Percentiles rank a stretch among this genome's conserved stretches.
Evolutionary conservation across 2,329 filamentous ascomycete genomes (phyloP).

Genomic region (Cladosporium sp.): DNA sequence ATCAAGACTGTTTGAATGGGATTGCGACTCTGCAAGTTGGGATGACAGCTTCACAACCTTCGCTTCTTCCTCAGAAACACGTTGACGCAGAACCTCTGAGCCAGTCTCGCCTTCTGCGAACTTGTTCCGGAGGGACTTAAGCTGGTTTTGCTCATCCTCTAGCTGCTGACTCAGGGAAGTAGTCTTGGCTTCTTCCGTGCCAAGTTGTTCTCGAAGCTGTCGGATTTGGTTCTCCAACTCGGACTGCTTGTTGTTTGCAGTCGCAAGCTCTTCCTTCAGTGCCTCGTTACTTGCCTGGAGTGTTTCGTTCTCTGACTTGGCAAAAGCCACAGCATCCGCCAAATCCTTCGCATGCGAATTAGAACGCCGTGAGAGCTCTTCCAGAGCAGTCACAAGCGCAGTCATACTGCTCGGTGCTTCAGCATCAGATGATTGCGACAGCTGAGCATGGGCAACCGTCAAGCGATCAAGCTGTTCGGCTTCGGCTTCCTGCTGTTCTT

Average conservation of each 20-base stretch:
- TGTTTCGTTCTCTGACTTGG: slow-evolving; percentile 43
- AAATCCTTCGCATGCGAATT: slow-evolving; percentile 42
- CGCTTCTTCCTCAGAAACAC: slow-evolving; percentile 69
- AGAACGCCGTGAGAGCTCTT: slow-evolving; percentile 40
- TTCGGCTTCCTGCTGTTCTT: slow-evolving; percentile 45
- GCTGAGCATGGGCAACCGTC: slow-evolving; percentile 34
- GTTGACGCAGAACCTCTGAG: slow-evolving; percentile 70
- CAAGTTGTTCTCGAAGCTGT: slow-evolving; percentile 39
- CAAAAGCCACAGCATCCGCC: slow-evolving; percentile 42
- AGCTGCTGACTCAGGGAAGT: slow-evolving; percentile 47
- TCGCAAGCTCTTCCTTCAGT: slow-evolving; percentile 32
- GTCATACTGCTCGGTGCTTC: slow-evolving; percentile 34
- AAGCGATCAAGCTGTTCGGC: slow-evolving; percentile 29
- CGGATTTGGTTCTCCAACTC: slow-evolving; percentile 35
- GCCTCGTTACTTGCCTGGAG: slow-evolving; percentile 36
- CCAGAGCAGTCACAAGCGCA: slow-evolving; percentile 38
- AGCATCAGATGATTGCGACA: slow-evolving; percentile 30
- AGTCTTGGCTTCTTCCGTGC: slow-evolving; percentile 44
- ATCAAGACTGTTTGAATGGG: slow-evolving; percentile 69
- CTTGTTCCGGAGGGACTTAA: slow-evolving; percentile 63
- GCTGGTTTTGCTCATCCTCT: slow-evolving; percentile 63
- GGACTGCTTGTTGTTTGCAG: slow-evolving; percentile 27
- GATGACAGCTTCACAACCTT: slow-evolving; percentile 64
- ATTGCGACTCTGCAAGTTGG: slow-evolving; percentile 68
- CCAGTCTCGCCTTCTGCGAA: slow-evolving; percentile 80